Base-by-base conservation (phyloP, 2,329 filamentous ascomycete species). In the Arachnopeziza araneosa region DNA sequence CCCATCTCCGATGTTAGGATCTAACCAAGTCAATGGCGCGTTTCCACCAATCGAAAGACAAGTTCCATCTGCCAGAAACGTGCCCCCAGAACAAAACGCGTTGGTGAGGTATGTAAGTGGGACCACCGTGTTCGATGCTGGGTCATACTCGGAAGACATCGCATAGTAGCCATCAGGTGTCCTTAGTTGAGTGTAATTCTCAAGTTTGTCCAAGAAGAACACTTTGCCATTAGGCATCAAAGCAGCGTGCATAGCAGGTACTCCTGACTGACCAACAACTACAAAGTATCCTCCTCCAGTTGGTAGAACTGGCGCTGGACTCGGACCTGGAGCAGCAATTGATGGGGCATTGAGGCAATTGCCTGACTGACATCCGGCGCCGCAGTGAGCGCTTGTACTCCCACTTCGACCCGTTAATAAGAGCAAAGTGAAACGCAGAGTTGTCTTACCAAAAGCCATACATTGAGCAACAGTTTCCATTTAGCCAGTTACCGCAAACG, bases 221-320 rank as follows among this genome's bases (percentile, higher is more conserved):
- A 85, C 82, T 56, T 77, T 76, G 24, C 83, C 83, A 66, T 85
- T 84, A 17, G 77, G 80, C 75, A 85, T 76, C 23, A 86, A 75
- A 66, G 77, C 81, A 63, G 83, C 83, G 66, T 85, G 83, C 84
- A 86, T 86, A 19, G 78, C 82, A 50, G 83, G 83, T n/a, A 86
- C 83, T 64, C 84, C 84, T 56, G 81, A 82, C 60, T 78, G 73
- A 21, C 82, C 83, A 58, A 81, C 75, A 44, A 83, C 70, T 1
- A 72, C 71, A 65, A 85, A 79, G 17, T 14, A 44, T 44, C 71
- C 72, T 32, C 79, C 80, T 36, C 76, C 75, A 54, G 77, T 78
- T 17, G 74, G 67, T 58, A 76, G 76, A 17, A 70, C 72, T 32
- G 79, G 78, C 50, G 79, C 79, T 23, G 79, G 75, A 58, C 61